These are phyloP conservation scores for Irineochytrium annulatum DNA, from an alignment of 192 early-diverging fungal genomes.

Conservation along the genomic window DNA sequence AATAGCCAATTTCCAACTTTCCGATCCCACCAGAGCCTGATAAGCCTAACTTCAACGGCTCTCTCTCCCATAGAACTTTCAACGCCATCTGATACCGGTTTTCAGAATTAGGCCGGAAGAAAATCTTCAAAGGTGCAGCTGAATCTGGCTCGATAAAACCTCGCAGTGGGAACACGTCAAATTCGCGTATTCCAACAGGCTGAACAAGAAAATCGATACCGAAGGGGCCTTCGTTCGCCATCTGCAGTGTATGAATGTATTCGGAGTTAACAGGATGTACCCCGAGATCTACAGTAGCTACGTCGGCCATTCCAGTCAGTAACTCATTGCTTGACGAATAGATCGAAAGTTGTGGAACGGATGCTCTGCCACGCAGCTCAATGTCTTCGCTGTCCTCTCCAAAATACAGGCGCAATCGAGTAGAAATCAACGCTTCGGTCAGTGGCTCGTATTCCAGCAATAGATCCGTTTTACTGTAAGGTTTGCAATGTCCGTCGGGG, in stretches of 20 bases:
- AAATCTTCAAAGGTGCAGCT: constrained; percentile 36
- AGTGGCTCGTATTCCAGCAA: constrained; percentile 44
- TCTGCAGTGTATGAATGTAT: constrained; percentile 33
- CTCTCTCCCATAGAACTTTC: constrained; percentile 55
- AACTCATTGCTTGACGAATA: constrained; percentile 26
- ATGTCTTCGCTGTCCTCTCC: constrained; percentile 48
- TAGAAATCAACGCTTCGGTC: constrained; percentile 21
- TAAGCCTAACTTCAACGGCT: constrained; percentile 40
- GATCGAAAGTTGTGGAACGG: constrained; percentile 35
- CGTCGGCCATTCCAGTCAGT: constrained; percentile 4
- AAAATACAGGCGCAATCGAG: constrained; percentile 42
- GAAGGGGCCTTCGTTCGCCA: constrained; percentile 55
- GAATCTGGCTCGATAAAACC: constrained; percentile 48
- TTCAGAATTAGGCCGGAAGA: constrained; percentile 52
- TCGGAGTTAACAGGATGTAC: constrained; percentile 51
- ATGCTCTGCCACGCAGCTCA: constrained; percentile 40
- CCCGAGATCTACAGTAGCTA: constrained; percentile 42
- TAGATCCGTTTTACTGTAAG: constrained; percentile 35
- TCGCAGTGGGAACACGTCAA: constrained; percentile 47
- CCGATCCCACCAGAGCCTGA: constrained; percentile 52
- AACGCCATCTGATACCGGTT: constrained; percentile 40
- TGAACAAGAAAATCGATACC: constrained; percentile 56
- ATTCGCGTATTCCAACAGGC: constrained; percentile 51
- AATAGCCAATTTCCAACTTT: constrained; percentile 48
- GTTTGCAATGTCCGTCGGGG: constrained; percentile 46